These are phyloP conservation scores for Parafenestella ontariensis DNA, from an alignment of 2,329 filamentous ascomycete species.

Conservation along the genomic window DNA sequence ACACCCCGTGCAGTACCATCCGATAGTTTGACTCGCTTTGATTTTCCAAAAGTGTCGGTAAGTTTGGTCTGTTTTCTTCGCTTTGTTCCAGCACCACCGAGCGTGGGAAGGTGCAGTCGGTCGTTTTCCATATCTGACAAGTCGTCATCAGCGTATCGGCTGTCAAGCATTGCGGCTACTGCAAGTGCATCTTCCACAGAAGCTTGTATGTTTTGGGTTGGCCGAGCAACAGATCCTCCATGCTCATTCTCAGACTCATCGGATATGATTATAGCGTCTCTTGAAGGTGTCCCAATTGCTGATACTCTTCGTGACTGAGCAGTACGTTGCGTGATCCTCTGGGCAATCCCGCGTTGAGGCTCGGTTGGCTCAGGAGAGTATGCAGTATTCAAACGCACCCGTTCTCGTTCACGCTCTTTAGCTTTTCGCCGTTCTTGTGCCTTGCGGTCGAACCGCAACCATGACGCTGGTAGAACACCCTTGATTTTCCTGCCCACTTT, in stretches of 20 bases:
- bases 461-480: conserved; percentile 59
- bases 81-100: conserved; percentile 27
- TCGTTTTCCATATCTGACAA: conserved; percentile 55
- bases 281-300: conserved; percentile 12
- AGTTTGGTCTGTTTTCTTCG: conserved; percentile 49
- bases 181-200: conserved; percentile 24
- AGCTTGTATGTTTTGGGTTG: conserved; percentile 23
- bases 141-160: conserved; percentile 34
- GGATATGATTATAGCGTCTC: conserved; percentile 38
- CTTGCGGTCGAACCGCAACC: conserved; percentile 56
- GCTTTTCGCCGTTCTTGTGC: conserved; percentile 35
- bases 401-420: conserved; percentile 23
- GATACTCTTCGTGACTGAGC: conserved; percentile 1
- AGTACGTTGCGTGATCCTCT: conserved; percentile 27
- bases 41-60: conserved; percentile 40
- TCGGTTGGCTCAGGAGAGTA: conserved; percentile 32
- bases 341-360: conserved; percentile 45
- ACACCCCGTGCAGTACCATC: not conserved
- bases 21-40: conserved; percentile 23
- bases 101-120: conserved; percentile 48
- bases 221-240: conserved; percentile 5
- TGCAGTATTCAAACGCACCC: conserved; percentile 10
- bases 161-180: conserved; percentile 33
- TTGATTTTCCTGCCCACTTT: conserved; percentile 52
- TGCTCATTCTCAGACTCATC: conserved; percentile 44